These are phyloP conservation scores for Epicoccum nigrum DNA, from an alignment of 2,329 filamentous ascomycete genomes.

Conservation along the genomic window DNA sequence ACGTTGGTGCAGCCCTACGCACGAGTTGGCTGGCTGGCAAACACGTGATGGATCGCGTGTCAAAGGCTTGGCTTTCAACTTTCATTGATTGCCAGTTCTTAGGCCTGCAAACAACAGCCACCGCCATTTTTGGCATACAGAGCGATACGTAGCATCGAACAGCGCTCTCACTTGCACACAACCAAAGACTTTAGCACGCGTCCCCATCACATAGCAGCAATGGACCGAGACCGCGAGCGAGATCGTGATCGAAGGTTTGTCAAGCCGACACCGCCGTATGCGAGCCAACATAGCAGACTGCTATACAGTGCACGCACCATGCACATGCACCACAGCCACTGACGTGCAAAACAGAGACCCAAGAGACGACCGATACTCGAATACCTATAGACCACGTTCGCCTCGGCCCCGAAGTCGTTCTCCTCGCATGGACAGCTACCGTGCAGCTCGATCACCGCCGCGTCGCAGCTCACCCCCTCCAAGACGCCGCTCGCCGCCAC, in stretches of 20 bases:
- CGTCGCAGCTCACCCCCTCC: constrained; percentile 25
- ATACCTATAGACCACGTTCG: constrained; percentile 47
- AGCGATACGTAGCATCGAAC: not conserved
- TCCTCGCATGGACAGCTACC: constrained; percentile 47
- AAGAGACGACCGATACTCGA: constrained; percentile 48
- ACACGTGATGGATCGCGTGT: constrained; percentile 19
- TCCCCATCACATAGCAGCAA: constrained; percentile 18
- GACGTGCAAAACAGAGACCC: constrained; percentile 23
- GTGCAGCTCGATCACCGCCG: constrained; percentile 40
- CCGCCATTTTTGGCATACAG: not conserved
- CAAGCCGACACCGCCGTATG: constrained; percentile 23
- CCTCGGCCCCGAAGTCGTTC: constrained; percentile 39
- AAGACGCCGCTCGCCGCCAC: constrained; percentile 35
- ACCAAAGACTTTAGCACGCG: not conserved
- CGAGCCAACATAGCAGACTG: constrained; percentile 10
- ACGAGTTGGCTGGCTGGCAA: constrained; percentile 1
- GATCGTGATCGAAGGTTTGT: constrained; percentile 54
- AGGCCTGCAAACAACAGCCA: not conserved
- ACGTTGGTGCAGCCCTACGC: not conserved
- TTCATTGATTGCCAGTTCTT: constrained; percentile 5
- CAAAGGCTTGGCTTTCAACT: constrained; percentile 15
- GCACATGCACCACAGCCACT: constrained; percentile 1
- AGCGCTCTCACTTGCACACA: constrained; percentile 5
- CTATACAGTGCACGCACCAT: constrained; percentile 12
- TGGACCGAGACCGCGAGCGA: constrained; percentile 50